A percentile compares a stretch with the other conserved stretches of the same genome.
These are phyloP conservation scores for Linaria vulgaris DNA, from an alignment of 257 asterid species.

Conservation along the genomic window DNA sequence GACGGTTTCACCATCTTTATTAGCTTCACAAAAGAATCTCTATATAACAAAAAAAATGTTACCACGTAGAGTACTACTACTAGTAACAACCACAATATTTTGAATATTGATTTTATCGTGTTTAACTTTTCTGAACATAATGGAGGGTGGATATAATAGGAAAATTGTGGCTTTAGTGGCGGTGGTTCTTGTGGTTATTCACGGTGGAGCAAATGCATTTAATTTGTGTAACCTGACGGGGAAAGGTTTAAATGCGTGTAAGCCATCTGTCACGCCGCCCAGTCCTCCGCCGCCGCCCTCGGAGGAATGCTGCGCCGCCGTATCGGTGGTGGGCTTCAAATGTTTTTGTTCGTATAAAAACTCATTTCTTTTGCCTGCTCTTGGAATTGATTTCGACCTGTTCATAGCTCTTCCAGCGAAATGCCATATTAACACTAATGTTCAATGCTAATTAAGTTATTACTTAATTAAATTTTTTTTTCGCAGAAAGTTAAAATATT, in stretches of 20 bases:
- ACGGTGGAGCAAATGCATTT: constrained; percentile 25
- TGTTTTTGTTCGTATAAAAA: constrained; percentile 61
- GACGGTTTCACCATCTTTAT: too few species aligned
- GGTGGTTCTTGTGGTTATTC: constrained; percentile 16
- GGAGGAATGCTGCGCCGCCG: too few species aligned
- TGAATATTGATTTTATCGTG: too few species aligned
- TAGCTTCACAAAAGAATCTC: too few species aligned
- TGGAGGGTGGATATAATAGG: constrained; percentile 12
- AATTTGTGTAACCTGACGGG: constrained; percentile 54
- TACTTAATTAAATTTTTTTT: too few species aligned
- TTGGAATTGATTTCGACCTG: constrained; percentile 70
- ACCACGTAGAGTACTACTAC: too few species aligned
- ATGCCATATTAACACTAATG: constrained; percentile 48
- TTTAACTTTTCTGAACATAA: too few species aligned
- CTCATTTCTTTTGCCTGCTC: constrained; percentile 49
- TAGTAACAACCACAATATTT: too few species aligned
- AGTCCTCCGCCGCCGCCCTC: too few species aligned
- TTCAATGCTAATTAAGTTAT: neutral
- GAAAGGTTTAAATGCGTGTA: constrained; percentile 51
- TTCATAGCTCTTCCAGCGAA: constrained; percentile 66
- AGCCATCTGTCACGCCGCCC: constrained; percentile 51
- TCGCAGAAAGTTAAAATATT: too few species aligned
- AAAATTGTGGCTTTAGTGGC: constrained; percentile 24
- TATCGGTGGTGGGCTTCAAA: constrained; percentile 46
- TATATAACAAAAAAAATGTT: too few species aligned